These are phyloP conservation scores for Houttuynia cordata DNA, from an alignment of 164 flowering plant species.

Conservation along the genomic window DNA sequence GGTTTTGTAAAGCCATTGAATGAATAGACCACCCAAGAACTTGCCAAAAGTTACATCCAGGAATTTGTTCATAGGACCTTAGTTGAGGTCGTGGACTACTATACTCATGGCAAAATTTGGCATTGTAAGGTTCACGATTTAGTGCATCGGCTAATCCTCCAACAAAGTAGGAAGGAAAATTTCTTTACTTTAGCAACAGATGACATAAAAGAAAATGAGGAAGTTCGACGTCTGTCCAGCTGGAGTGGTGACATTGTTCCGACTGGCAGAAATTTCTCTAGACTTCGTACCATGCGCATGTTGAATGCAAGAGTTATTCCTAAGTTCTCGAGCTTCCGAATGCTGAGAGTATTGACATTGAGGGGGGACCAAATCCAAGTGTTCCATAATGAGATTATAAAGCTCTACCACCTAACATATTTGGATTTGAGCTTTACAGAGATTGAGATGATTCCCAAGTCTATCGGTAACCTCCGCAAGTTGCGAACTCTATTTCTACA, in stretches of 20 bases:
- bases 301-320: neutral
- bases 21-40: neutral
- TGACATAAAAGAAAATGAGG: no score
- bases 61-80: neutral
- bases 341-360: neutral
- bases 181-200: neutral
- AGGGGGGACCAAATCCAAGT: neutral
- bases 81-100: neutral
- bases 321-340: neutral
- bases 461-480: neutral
- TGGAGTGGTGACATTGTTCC: neutral
- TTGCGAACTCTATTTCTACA: neutral
- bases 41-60: neutral
- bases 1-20: neutral
- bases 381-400: neutral
- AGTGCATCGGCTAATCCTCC: neutral
- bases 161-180: neutral
- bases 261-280: neutral
- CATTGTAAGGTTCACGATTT: neutral
- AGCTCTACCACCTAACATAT: neutral
- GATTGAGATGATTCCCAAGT: neutral
- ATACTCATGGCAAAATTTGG: neutral
- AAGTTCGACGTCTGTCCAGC: neutral
- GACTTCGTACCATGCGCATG: neutral
- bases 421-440: neutral